These are phyloP conservation scores for Geum urbanum DNA, from an alignment of 306 rosid genomes.

Conservation along the genomic window DNA sequence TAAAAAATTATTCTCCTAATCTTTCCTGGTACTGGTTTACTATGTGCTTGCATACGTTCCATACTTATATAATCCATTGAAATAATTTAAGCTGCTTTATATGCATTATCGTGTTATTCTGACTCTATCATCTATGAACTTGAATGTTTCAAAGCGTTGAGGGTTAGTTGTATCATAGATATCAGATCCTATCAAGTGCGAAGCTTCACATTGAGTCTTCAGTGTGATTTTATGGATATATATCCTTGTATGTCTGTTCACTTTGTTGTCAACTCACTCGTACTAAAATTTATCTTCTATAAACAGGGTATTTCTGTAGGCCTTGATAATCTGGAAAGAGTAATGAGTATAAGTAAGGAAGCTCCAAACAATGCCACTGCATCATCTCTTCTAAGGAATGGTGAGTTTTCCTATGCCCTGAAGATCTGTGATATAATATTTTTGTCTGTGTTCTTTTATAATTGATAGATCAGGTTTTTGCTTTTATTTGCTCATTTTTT, in stretches of 20 bases:
- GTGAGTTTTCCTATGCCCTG: slow-evolving; percentile 41
- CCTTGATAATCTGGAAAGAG: slow-evolving; percentile 81
- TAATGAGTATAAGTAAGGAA: slow-evolving; percentile 58
- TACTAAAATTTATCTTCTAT: slow-evolving; percentile 15
- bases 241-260: not conserved
- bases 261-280: slow-evolving; percentile 9
- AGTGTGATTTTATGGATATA: not conserved
- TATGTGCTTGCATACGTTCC: not conserved
- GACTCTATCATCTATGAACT: not conserved
- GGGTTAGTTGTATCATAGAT: no score
- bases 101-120: not conserved
- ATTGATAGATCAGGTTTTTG: not conserved
- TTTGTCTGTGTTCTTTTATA: not conserved
- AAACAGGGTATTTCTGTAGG: slow-evolving; percentile 79
- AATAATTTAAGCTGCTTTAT: slow-evolving; percentile 1
- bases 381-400: slow-evolving; percentile 54
- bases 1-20: not conserved
- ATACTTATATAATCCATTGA: slow-evolving; percentile 8
- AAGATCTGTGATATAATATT: not conserved
- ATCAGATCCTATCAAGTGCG: no score
- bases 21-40: not conserved
- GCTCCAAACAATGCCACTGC: slow-evolving; percentile 74
- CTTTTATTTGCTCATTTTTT: no score
- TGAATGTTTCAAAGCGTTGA: not conserved
- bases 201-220: no score